Percentiles rank a stretch among this genome's conserved stretches.
Conservation (phyloP, 371 early-diverging fungal species). For the Mucor plumbeus region DNA sequence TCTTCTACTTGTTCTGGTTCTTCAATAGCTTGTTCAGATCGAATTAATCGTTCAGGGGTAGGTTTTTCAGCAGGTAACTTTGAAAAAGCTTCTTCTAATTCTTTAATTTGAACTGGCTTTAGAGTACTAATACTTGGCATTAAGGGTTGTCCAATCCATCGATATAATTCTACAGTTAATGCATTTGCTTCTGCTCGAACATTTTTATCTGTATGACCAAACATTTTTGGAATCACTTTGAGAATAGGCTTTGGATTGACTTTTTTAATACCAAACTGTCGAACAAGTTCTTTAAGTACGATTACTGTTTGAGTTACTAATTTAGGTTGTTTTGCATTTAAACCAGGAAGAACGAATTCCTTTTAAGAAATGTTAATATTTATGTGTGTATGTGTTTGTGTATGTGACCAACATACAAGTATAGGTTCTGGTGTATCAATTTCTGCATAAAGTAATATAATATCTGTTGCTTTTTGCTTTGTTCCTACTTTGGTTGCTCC, state of each 20-base stretch:
- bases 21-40: constrained; percentile 76
- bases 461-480: constrained; percentile 76
- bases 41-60: constrained; percentile 70
- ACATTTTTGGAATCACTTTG: constrained; percentile 86
- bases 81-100: constrained; percentile 84
- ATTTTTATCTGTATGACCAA: constrained; percentile 91
- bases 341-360: constrained; percentile 79
- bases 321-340: constrained; percentile 92
- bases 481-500: constrained; percentile 84
- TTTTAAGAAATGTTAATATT: constrained; percentile 28
- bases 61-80: constrained; percentile 72
- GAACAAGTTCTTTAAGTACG: constrained; percentile 76
- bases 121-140: constrained; percentile 68
- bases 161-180: constrained; percentile 80
- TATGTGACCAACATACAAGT: constrained; percentile 56
- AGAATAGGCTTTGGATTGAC: constrained; percentile 82
- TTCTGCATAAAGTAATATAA: constrained; percentile 87
- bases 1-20: constrained; percentile 52
- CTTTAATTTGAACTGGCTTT: constrained; percentile 90
- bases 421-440: constrained; percentile 85
- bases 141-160: constrained; percentile 82
- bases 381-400: background rate
- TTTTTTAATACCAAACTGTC: constrained; percentile 80
- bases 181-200: constrained; percentile 87
- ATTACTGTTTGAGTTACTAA: constrained; percentile 79